Evolutionary conservation across 768 basidiomycete genomes (phyloP).

Genomic region (Crucibulum laeve): DNA sequence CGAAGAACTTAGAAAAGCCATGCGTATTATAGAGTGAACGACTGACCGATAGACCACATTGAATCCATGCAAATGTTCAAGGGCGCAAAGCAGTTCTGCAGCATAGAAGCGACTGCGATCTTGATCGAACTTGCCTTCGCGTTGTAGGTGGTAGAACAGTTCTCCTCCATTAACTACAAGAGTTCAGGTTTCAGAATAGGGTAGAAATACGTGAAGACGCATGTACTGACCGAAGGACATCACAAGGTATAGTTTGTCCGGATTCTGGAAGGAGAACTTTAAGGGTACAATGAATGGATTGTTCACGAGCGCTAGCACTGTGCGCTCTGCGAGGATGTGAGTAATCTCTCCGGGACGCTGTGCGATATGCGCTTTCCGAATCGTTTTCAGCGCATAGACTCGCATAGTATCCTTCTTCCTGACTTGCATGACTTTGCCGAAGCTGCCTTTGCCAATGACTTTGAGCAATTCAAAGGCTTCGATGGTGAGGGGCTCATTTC

Average conservation of each 20-base stretch:
- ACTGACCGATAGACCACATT: conserved; percentile 95
- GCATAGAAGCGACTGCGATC: conserved; percentile 94
- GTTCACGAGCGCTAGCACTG: conserved; percentile 94
- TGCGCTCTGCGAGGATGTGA: conserved; percentile 95
- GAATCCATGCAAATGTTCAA: conserved; percentile 96
- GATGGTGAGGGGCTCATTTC: conserved; percentile 85
- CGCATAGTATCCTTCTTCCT: conserved; percentile 98
- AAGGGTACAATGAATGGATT: conserved; percentile 99
- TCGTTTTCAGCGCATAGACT: conserved; percentile 97
- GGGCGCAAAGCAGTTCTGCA: conserved; percentile 90
- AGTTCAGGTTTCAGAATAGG: conserved; percentile 1
- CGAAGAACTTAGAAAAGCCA: conserved; percentile 1
- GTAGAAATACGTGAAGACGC: conserved; percentile 1
- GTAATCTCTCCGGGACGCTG: conserved; percentile 96
- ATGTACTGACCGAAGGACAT: conserved; percentile 82
- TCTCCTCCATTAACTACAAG: conserved; percentile 92
- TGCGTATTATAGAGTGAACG: background rate
- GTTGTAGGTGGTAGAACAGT: conserved; percentile 94
- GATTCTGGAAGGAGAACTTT: conserved; percentile 98
- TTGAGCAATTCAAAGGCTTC: conserved; percentile 96
- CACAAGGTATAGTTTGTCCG: conserved; percentile 94
- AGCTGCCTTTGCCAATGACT: conserved; percentile 96
- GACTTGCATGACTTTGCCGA: conserved; percentile 99
- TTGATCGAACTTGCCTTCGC: conserved; percentile 96
- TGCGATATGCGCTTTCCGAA: conserved; percentile 96